Conservation (phyloP, 2,329 filamentous ascomycete genomes). For the Diplodia intermedia region DNA sequence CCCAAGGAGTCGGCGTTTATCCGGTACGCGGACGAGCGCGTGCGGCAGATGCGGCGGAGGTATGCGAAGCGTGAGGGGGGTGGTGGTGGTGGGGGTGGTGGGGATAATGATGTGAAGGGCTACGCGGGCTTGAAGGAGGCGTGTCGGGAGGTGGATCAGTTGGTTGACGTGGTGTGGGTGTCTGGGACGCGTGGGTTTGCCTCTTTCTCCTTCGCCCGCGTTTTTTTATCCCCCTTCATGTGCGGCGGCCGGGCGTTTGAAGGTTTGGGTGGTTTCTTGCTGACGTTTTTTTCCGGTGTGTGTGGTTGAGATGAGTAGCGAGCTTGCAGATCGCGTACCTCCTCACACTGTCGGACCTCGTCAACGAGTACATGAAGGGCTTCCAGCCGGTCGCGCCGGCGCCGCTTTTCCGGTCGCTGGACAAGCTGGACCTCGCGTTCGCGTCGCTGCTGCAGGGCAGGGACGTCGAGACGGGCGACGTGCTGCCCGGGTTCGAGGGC, state of each 20-base stretch:
- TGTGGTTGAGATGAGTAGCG: conserved; percentile 55
- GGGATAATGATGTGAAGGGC: conserved; percentile 51
- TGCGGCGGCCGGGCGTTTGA: neutral
- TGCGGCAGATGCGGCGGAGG: conserved; percentile 59
- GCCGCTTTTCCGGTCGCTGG: conserved; percentile 73
- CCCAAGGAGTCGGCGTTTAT: conserved; percentile 66
- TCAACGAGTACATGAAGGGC: conserved; percentile 73
- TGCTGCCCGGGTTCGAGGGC: conserved; percentile 73
- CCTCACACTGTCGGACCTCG: conserved; percentile 75
- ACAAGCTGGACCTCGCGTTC: conserved; percentile 85
- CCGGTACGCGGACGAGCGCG: conserved; percentile 61
- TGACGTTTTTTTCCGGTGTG: neutral
- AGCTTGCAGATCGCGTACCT: conserved; percentile 84
- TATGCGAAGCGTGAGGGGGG: conserved; percentile 56
- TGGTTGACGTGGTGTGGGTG: conserved; percentile 85
- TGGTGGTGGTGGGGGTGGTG: neutral
- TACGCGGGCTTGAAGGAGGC: conserved; percentile 72
- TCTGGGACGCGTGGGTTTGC: conserved; percentile 78
- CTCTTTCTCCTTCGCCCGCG: neutral
- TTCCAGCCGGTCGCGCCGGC: conserved; percentile 70
- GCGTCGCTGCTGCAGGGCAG: conserved; percentile 73
- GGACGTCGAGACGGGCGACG: conserved; percentile 69
- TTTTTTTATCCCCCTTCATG: too few species aligned
- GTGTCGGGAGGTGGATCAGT: conserved; percentile 73
- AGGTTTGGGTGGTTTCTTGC: conserved; percentile 21